phyloP scores from a whole-genome alignment of 2,329 filamentous ascomycete species.

The Trichoderma gracile region DNA sequence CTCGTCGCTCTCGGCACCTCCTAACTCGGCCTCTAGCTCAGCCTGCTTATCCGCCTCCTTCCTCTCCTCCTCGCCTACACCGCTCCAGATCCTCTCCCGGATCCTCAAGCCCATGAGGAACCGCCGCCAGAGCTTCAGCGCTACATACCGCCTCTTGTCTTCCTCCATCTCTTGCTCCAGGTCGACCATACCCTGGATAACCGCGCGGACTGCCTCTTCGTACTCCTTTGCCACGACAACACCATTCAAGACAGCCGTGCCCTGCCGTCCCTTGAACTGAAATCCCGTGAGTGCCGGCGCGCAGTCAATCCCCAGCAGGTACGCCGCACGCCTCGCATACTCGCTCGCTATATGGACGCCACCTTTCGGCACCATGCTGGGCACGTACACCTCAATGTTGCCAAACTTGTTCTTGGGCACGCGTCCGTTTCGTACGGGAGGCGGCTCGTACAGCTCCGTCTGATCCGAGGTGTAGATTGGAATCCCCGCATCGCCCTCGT shows the following conservation, averaged over 20 bases:
- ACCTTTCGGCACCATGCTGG: constrained; percentile 84
- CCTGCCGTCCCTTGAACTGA: constrained; percentile 79
- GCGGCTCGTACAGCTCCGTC: constrained; percentile 72
- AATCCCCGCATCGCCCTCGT: constrained; percentile 45
- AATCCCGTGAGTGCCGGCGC: constrained; percentile 90
- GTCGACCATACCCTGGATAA: constrained; percentile 67
- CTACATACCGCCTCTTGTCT: constrained; percentile 71
- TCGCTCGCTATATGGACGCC: constrained; percentile 68
- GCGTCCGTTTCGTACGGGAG: constrained; percentile 70
- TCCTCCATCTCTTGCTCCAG: constrained; percentile 64
- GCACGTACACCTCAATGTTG: constrained; percentile 91
- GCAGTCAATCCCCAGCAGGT: constrained; percentile 76
- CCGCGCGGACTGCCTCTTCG: constrained; percentile 68
- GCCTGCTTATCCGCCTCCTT: constrained; percentile 41
- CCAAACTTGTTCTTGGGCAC: constrained; percentile 91
- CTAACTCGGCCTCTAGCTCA: constrained; percentile 40
- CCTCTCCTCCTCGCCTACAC: constrained; percentile 52
- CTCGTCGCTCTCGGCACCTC: constrained; percentile 43
- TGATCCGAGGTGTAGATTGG: constrained; percentile 64
- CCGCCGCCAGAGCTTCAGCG: constrained; percentile 65
- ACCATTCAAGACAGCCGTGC: constrained; percentile 79
- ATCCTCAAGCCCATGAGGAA: constrained; percentile 79
- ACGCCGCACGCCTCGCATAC: constrained; percentile 69
- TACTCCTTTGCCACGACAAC: constrained; percentile 73
- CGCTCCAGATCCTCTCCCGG: constrained; percentile 67